Evolutionary conservation across 768 basidiomycete species (phyloP).

Genomic region (Lactifluus rugatus): DNA sequence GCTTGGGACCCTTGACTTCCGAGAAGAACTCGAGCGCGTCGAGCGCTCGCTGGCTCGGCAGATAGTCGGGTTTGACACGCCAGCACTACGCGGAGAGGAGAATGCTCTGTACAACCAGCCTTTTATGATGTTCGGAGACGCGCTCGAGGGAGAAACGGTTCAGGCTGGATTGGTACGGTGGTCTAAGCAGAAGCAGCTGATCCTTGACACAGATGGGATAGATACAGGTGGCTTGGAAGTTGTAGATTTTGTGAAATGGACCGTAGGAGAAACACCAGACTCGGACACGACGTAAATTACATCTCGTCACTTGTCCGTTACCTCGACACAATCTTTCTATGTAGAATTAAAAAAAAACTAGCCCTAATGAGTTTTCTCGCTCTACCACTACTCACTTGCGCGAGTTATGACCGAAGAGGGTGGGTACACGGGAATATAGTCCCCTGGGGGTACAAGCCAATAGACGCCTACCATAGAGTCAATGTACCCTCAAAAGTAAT

Average conservation of each 20-base stretch:
- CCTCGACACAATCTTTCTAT: no score
- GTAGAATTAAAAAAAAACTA: no score
- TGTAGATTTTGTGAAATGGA: constrained; percentile 17
- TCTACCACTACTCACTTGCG: no score
- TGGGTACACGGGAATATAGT: not conserved
- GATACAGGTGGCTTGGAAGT: constrained; percentile 15
- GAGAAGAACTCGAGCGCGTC: constrained; percentile 14
- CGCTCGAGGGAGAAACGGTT: constrained; percentile 15
- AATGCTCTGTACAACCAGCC: constrained; percentile 18
- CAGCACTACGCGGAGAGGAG: constrained; percentile 8
- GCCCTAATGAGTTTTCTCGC: no score
- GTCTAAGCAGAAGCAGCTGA: constrained; percentile 14
- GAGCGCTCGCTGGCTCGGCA: constrained; percentile 18
- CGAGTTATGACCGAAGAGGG: not conserved
- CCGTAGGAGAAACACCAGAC: constrained; percentile 8
- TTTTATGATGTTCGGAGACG: constrained; percentile 16
- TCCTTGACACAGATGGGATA: constrained; percentile 7
- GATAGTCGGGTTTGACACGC: constrained; percentile 19
- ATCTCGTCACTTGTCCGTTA: not conserved
- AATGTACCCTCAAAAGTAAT: not conserved
- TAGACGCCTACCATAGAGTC: not conserved
- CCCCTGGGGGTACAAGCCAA: not conserved
- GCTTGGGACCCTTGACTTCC: constrained; percentile 5
- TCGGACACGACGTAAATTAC: not conserved
- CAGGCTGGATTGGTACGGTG: constrained; percentile 12